Evolutionary conservation across 805 yeast species (phyloP), one percentile per base, ranked within the genome.

Genomic region (Saccharomycopsis vini): DNA sequence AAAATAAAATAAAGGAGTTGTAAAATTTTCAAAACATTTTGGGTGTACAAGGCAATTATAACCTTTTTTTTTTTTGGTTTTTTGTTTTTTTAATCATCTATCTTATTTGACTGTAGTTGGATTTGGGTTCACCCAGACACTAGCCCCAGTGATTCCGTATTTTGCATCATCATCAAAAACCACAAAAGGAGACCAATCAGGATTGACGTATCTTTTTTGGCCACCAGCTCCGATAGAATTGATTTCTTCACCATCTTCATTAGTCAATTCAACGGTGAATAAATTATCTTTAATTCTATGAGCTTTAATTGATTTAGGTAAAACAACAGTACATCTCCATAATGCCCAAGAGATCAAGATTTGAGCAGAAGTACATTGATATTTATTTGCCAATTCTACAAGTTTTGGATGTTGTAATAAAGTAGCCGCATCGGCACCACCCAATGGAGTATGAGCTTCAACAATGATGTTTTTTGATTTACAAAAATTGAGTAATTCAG

Each of bases 371-470:
- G 66, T 50, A 34, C 63, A 66, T 6, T 56, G 55, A 47, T 63
- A 56, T 47, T 67, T 69, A 36, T 68, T 57, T 9, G 81, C 76
- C 30, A 78, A 54, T 4, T 61, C 61, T 3, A 55, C 47, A 16
- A 79, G 55, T 4, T 62, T 57, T 21, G 62, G 67, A 51, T 77
- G 71, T 22, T 61, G 56, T 46, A 75, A 60, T 13, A 76, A 51
- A 12, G 82, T 79, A 7, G 79, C 71, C 45, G 69, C 72, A 5
- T 65, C 61, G 24, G 81, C 71, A 3, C 88, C 85, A 6, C 88
- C 90, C 52, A 85, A 67, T 21, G 95, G 92, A 24, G 86, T 78
- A 63, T 83, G 86, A 7, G 94, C 94, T 59, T 81, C 81, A 43
- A 81, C 59, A 28, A 67, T 58, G 47, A 81, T 78, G 48, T 68